Base-by-base conservation (phyloP, 2,329 filamentous ascomycete genomes). In the Macrophomina tecta region DNA sequence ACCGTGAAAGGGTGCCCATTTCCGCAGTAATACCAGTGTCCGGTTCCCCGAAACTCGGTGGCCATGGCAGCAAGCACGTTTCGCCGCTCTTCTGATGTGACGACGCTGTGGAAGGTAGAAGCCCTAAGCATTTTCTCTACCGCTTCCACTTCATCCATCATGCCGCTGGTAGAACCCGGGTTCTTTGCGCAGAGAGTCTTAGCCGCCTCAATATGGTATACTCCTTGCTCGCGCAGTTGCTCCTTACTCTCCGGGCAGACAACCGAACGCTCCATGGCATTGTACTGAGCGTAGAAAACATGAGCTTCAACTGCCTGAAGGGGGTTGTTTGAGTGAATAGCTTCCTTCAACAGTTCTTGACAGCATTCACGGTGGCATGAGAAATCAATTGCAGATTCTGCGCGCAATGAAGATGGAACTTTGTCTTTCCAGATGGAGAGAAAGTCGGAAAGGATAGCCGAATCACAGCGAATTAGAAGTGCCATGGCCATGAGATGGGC, bases 1-100 rank as follows among this genome's bases (percentile, higher is more conserved):
- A 91, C 82, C 0, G 87, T 86, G 69, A 91, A 84, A 1, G 85
- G 84, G 72, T 89, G 86, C 2, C 83, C 82, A 67, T 87, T 87
- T 28, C 69, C 74, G 69, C 86, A 89, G 0, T 77, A 80, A 73
- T 89, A 90, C 88, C 87, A 90, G 69, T 89, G 86, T 0, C 88
- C 88, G 0, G 78, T 81, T 0, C 81, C 81, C 0, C 67, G 45
- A 0, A 73, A 69, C 7, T 83, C 83, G 0, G 70, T 77, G 4
- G 82, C 75, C 83, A 86, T 86, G 1, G 83, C 83, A 1, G 56
- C 64, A 7, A 70, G 56, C 7, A 71, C 58, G 2, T 55, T 30
- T 12, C 68, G 64, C 1, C 68, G 63, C 34, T 71, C 69, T 18
- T 69, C 64, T 11, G 64, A 23, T 16, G 63, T 58, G n/a, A 65